phyloP scores from a whole-genome alignment of 305 asterid species.

The Fraxinus albicans region DNA sequence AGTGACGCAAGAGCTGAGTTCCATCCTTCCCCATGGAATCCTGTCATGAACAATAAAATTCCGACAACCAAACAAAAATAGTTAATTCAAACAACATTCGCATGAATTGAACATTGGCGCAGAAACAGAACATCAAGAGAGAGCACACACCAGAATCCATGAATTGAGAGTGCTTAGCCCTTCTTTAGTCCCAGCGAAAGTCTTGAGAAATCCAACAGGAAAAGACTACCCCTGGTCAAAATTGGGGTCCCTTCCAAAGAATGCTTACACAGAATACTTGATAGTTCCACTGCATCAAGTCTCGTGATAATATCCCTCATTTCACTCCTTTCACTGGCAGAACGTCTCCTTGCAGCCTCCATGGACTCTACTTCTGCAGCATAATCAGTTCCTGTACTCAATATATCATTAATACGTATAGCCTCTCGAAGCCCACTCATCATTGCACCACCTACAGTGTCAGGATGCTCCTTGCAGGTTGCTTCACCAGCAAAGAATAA shows the following conservation, averaged over 20 bases:
- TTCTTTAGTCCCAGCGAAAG: slow-evolving; percentile 85
- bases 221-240: slow-evolving; percentile 63
- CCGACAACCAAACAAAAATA: slow-evolving; percentile 22
- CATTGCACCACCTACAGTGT: slow-evolving; percentile 99
- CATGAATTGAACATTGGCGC: not conserved
- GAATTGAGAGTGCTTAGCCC: slow-evolving; percentile 88
- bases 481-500: slow-evolving; percentile 99
- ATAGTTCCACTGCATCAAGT: slow-evolving; percentile 75
- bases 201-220: slow-evolving; percentile 83
- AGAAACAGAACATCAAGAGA: slow-evolving; percentile 15
- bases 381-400: slow-evolving; percentile 76
- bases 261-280: slow-evolving; percentile 50
- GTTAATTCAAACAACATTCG: slow-evolving; percentile 20
- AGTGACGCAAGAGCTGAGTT: slow-evolving; percentile 98
- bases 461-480: slow-evolving; percentile 99
- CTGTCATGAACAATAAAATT: slow-evolving; percentile 40
- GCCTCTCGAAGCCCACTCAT: slow-evolving; percentile 99
- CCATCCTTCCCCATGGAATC: slow-evolving; percentile 99
- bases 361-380: slow-evolving; percentile 85
- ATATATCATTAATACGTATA: slow-evolving; percentile 78
- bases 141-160: slow-evolving; percentile 80
- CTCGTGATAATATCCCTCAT: slow-evolving; percentile 75
- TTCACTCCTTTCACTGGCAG: slow-evolving; percentile 73
- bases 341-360: slow-evolving; percentile 81
- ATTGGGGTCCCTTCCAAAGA: slow-evolving; percentile 60